Evolutionary conservation across 441 rosid genomes (phyloP).

Genomic region (Populus hybrid): DNA sequence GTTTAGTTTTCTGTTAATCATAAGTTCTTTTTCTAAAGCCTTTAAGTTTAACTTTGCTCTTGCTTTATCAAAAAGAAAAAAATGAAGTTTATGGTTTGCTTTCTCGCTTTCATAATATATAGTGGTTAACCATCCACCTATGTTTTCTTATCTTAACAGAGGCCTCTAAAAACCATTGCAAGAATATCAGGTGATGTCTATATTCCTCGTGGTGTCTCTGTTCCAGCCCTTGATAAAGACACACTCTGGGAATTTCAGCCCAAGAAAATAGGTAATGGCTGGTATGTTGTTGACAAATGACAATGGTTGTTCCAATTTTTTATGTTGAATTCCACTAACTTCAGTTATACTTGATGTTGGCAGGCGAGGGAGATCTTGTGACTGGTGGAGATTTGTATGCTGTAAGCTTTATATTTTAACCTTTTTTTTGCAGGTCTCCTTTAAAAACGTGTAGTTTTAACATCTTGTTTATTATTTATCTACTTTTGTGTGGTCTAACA

Average conservation of each 20-base stretch:
- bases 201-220: conserved; percentile 99
- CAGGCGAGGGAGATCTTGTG: conserved; percentile 95
- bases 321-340: conserved; percentile 2
- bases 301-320: neutral
- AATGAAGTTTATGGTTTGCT: neutral
- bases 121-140: neutral
- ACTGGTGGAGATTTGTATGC: conserved; percentile 98
- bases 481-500: neutral
- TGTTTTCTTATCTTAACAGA: conserved; percentile 35
- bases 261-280: conserved; percentile 62
- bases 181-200: conserved; percentile 93
- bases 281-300: conserved; percentile 9
- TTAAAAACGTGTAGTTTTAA: neutral
- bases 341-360: conserved; percentile 13
- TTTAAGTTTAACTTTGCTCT: neutral
- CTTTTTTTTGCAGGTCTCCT: conserved; percentile 10
- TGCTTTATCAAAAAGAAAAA: neutral
- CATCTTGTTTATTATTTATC: neutral
- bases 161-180: conserved; percentile 98
- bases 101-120: neutral
- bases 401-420: conserved; percentile 46
- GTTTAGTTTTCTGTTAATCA: neutral
- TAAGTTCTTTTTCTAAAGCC: no score
- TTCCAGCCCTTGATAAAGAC: conserved; percentile 97
- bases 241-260: conserved; percentile 96